Conservation (phyloP, 495 filamentous ascomycete species). For the Saxispiralis lemnorum region DNA sequence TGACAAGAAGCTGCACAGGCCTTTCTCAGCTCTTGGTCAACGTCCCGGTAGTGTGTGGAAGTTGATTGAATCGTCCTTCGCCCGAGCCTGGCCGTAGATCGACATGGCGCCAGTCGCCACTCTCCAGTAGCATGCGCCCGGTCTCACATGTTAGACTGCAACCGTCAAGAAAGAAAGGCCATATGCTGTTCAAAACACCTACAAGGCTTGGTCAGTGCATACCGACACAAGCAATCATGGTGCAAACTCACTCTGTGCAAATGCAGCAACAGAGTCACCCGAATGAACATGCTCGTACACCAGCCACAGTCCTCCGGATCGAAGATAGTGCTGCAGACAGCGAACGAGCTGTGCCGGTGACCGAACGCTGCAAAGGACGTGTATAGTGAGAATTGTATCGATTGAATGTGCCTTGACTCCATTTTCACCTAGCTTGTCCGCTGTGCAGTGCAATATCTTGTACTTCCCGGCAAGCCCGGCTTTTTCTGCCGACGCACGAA, state of each 20-base stretch:
- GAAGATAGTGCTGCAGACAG: conserved; percentile 44
- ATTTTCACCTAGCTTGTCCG: conserved; percentile 32
- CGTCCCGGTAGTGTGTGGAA: conserved; percentile 1
- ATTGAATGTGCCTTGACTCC: conserved; percentile 35
- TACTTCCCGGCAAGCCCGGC: conserved; percentile 41
- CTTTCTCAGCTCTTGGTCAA: too few relatives aligned
- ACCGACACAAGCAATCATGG: too few relatives aligned
- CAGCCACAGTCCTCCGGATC: conserved; percentile 48
- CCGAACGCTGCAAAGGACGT: conserved; percentile 50
- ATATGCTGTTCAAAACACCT: not conserved
- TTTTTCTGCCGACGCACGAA: conserved; percentile 28
- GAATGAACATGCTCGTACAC: conserved; percentile 49
- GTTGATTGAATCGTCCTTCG: not conserved
- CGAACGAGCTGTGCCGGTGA: conserved; percentile 37
- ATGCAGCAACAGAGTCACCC: not conserved
- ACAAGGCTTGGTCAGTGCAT: not conserved
- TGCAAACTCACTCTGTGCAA: not conserved
- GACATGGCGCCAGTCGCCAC: not conserved
- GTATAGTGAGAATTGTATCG: conserved; percentile 48
- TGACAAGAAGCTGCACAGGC: too few relatives aligned
- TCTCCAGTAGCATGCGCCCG: not conserved
- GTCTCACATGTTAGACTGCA: not conserved
- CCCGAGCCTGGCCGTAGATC: not conserved
- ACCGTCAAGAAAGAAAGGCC: not conserved
- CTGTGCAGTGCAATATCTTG: conserved; percentile 40